Evolutionary conservation across 169 alveolate genomes (phyloP).

Genomic region (Eimeria zaria): DNA sequence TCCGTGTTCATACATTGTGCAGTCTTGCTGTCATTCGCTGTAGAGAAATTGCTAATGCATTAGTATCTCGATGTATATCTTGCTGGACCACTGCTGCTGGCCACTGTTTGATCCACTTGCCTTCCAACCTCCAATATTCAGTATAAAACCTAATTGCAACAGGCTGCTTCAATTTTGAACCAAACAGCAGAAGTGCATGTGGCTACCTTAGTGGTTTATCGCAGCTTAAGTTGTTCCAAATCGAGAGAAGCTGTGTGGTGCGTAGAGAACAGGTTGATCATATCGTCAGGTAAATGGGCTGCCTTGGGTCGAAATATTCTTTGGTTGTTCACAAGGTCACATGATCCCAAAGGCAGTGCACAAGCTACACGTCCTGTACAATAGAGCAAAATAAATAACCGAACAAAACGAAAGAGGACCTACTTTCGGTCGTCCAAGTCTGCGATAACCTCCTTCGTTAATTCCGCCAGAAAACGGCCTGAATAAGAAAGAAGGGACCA

Average conservation of each 20-base stretch:
- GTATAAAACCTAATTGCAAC: background rate
- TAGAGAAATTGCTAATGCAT: background rate
- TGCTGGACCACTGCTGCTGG: background rate
- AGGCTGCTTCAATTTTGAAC: background rate
- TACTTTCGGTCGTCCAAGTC: constrained; percentile 91
- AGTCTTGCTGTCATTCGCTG: background rate
- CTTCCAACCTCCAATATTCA: background rate
- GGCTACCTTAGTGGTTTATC: background rate
- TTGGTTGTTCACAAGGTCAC: too few relatives aligned
- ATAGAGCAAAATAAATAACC: background rate
- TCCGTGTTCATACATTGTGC: background rate
- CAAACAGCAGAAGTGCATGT: background rate
- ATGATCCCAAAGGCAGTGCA: background rate
- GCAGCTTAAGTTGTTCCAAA: background rate
- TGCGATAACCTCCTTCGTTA: constrained; percentile 94
- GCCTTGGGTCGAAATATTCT: background rate
- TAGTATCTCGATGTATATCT: background rate
- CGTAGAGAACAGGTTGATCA: background rate
- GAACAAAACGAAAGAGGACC: background rate
- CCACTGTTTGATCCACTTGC: background rate
- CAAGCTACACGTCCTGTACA: background rate
- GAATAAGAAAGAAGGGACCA: background rate
- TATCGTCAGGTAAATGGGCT: background rate
- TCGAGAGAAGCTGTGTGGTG: background rate
- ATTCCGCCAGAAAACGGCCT: constrained; percentile 94